Evolutionary conservation across 1,139 yeast genomes (phyloP).

Genomic region (Saccharomycopsis crataegensis): DNA sequence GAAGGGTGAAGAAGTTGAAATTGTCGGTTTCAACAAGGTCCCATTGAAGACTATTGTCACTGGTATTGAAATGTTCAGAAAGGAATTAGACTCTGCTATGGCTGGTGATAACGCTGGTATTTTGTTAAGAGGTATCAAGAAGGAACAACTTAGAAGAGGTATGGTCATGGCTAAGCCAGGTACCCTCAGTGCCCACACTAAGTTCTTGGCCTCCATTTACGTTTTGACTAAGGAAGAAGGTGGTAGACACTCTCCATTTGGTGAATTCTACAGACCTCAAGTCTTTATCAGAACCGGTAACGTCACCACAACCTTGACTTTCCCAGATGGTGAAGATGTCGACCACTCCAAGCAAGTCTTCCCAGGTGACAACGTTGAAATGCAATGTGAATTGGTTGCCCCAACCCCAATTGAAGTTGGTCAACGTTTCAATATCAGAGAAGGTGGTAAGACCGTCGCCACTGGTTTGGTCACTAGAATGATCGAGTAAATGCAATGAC

Average conservation of each 20-base stretch:
- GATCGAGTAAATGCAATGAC: constrained; percentile 39
- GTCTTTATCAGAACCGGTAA: constrained; percentile 94
- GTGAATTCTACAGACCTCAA: constrained; percentile 97
- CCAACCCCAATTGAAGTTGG: constrained; percentile 94
- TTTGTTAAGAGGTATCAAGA: constrained; percentile 94
- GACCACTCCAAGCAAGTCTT: constrained; percentile 85
- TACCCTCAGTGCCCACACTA: constrained; percentile 86
- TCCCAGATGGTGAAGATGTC: constrained; percentile 86
- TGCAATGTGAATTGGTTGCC: constrained; percentile 85
- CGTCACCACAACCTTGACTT: constrained; percentile 83
- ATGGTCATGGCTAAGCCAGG: constrained; percentile 96
- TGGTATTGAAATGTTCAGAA: constrained; percentile 98
- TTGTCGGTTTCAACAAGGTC: constrained; percentile 84
- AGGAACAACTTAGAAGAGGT: constrained; percentile 96
- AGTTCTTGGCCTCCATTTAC: constrained; percentile 89
- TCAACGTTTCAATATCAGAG: constrained; percentile 98
- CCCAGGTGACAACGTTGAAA: constrained; percentile 99
- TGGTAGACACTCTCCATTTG: constrained; percentile 98
- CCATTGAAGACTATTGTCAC: constrained; percentile 93
- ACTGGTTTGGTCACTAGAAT: constrained; percentile 96
- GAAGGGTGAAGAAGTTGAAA: constrained; percentile 98
- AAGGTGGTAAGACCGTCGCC: constrained; percentile 99
- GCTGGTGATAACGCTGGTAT: constrained; percentile 99
- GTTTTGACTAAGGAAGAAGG: constrained; percentile 95
- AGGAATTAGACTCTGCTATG: constrained; percentile 93